phyloP scores from a whole-genome alignment of 2,329 filamentous ascomycete species.

The Fusarium verrucosum region DNA sequence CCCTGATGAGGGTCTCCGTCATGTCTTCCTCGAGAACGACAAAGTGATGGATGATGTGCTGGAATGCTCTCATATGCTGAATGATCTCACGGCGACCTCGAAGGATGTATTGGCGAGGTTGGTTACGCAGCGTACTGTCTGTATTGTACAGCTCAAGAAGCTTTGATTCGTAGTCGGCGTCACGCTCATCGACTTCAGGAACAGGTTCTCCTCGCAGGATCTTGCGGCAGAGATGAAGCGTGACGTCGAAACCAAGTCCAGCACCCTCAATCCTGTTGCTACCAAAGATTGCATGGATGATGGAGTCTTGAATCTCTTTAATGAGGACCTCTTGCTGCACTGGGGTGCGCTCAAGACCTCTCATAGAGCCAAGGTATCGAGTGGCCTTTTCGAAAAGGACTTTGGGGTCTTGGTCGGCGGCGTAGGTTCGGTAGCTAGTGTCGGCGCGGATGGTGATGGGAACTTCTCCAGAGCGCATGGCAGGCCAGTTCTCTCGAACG shows the following conservation, averaged over 20 bases:
- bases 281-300: slow-evolving; percentile 39
- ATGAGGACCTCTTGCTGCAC: slow-evolving; percentile 11
- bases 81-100: slow-evolving; percentile 34
- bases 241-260: slow-evolving; percentile 27
- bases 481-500: slow-evolving; percentile 3
- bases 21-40: slow-evolving; percentile 2
- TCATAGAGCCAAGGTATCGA: neutral
- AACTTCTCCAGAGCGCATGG: neutral
- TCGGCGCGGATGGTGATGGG: slow-evolving; percentile 5
- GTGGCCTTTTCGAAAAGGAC: slow-evolving; percentile 22
- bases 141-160: slow-evolving; percentile 6
- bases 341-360: neutral
- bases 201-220: slow-evolving; percentile 22
- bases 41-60: slow-evolving; percentile 31
- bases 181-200: neutral
- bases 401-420: slow-evolving; percentile 8
- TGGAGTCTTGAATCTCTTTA: slow-evolving; percentile 19
- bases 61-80: slow-evolving; percentile 36
- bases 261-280: slow-evolving; percentile 43
- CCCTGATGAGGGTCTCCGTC: slow-evolving; percentile 33
- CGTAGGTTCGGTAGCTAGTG: slow-evolving; percentile 12
- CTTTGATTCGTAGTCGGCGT: neutral
- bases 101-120: slow-evolving; percentile 10
- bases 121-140: neutral
- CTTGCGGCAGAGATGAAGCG: slow-evolving; percentile 26